Percentiles rank a stretch among this genome's conserved stretches.
phyloP scores from a whole-genome alignment of 2,329 filamentous ascomycete species.

The Aspergillus hortae region DNA sequence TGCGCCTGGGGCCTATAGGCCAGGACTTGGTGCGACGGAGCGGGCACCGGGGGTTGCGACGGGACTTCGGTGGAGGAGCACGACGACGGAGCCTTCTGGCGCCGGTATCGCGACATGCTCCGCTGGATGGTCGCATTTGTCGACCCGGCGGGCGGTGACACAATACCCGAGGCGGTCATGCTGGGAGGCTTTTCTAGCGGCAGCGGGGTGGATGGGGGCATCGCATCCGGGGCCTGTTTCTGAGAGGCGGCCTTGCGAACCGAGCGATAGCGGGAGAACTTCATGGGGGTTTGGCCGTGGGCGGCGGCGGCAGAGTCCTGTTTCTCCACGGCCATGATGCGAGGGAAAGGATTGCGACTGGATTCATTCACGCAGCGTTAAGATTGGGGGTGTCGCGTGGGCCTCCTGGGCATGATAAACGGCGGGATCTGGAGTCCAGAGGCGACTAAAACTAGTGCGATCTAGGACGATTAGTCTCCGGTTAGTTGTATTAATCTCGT shows the following conservation, averaged over 20 bases:
- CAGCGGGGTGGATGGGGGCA: slow-evolving; percentile 9
- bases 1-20: slow-evolving; percentile 5
- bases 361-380: background rate
- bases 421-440: too few relatives aligned
- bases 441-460: too few relatives aligned
- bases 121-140: slow-evolving; percentile 20
- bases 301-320: slow-evolving; percentile 12
- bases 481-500: background rate
- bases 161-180: background rate
- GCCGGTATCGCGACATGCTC: slow-evolving; percentile 35
- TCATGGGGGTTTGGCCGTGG: slow-evolving; percentile 28
- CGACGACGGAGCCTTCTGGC: slow-evolving; percentile 17
- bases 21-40: slow-evolving; percentile 8
- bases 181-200: too few relatives aligned
- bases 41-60: slow-evolving; percentile 8
- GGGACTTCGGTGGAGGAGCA: slow-evolving; percentile 6
- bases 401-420: background rate
- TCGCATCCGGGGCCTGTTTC: slow-evolving; percentile 24
- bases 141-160: background rate
- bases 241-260: slow-evolving; percentile 46
- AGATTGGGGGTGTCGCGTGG: background rate
- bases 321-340: slow-evolving; percentile 20
- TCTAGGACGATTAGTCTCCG: background rate
- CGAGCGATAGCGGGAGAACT: slow-evolving; percentile 58
- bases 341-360: too few relatives aligned